Conservation (phyloP, 805 yeast genomes). For the Schwanniomyces sp. region DNA sequence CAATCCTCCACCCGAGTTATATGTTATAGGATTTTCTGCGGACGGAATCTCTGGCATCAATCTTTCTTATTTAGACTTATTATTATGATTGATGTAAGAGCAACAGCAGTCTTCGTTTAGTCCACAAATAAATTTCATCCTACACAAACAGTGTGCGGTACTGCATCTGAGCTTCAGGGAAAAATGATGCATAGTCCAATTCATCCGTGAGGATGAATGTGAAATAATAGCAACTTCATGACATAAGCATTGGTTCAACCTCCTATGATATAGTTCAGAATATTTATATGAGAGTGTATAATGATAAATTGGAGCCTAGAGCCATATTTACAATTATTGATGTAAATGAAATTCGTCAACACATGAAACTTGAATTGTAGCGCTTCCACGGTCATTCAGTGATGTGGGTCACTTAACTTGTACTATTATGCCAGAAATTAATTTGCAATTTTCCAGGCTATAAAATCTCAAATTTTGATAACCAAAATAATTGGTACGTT, state of each 20-base stretch:
- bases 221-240: no score
- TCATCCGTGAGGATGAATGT: no score
- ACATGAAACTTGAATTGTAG: no score
- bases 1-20: constrained; percentile 4
- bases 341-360: no score
- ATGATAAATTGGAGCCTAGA: no score
- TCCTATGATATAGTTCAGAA: no score
- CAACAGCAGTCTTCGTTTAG: neutral
- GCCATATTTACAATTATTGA: no score
- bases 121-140: neutral
- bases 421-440: neutral
- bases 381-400: no score
- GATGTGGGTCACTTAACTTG: neutral
- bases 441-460: neutral
- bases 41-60: neutral
- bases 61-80: neutral
- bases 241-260: no score
- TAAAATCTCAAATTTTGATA: neutral
- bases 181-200: no score
- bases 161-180: neutral
- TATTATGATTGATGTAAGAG: neutral
- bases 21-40: neutral
- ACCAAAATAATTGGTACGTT: neutral
- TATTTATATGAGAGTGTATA: no score
- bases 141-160: neutral